A percentile compares a stretch with the other conserved stretches of the same genome.
phyloP scores from a whole-genome alignment of 176 grass and related monocot species.

The Bothriochloa decipiens region DNA sequence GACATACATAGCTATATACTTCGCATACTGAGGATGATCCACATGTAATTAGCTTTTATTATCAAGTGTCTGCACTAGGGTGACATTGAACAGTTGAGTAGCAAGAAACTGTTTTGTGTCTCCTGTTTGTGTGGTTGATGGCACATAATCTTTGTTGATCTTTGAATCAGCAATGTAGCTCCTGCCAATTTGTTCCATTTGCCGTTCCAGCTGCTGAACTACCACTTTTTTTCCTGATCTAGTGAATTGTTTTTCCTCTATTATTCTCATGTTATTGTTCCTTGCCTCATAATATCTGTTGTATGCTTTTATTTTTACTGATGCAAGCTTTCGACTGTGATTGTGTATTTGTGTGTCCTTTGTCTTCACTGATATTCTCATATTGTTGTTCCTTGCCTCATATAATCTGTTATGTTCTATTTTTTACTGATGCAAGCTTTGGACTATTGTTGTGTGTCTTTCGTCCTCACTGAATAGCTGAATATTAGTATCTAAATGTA shows the following conservation, averaged over 20 bases:
- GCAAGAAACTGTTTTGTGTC: neutral
- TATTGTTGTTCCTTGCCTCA: neutral
- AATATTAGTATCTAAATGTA: constrained; percentile 27
- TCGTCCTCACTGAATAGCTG: neutral
- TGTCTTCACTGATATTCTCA: neutral
- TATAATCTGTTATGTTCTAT: neutral
- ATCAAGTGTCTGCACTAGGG: neutral
- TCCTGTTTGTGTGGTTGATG: constrained; percentile 1
- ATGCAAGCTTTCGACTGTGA: neutral
- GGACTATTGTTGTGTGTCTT: neutral
- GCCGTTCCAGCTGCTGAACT: constrained; percentile 13
- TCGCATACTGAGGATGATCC: neutral
- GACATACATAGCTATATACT: neutral
- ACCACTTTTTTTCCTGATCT: neutral
- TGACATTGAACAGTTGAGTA: neutral
- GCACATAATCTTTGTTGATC: neutral
- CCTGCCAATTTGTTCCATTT: neutral
- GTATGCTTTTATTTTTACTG: neutral
- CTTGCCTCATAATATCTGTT: neutral
- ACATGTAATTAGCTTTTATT: neutral
- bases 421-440: neutral
- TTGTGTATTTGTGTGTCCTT: neutral
- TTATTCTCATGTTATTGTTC: constrained; percentile 6
- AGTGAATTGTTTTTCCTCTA: constrained; percentile 10
- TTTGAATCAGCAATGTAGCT: constrained; percentile 3